Percentiles rank a stretch among this genome's conserved stretches.
Evolutionary conservation across 495 filamentous ascomycete species (phyloP).

Genomic region (Evansstolkia leycettana): DNA sequence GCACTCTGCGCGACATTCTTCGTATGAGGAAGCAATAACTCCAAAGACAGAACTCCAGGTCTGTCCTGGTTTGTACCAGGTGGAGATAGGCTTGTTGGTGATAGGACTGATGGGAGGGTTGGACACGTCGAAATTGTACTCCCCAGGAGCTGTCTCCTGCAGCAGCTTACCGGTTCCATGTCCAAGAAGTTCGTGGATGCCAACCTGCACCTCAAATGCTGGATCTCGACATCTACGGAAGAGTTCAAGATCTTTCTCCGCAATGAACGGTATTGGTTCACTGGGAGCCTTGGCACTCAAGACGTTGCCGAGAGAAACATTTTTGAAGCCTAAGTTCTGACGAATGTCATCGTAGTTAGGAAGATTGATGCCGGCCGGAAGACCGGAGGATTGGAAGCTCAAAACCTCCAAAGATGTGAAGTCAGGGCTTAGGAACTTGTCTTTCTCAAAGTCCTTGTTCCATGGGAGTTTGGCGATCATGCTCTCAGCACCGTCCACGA

Average conservation of each 20-base stretch:
- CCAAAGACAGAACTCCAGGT: conserved; percentile 93
- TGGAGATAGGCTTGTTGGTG: conserved; percentile 60
- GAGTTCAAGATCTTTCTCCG: conserved; percentile 56
- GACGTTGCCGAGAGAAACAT: conserved; percentile 86
- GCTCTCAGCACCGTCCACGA: conserved; percentile 67
- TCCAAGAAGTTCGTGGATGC: conserved; percentile 88
- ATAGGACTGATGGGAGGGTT: conserved; percentile 75
- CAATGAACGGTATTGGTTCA: conserved; percentile 83
- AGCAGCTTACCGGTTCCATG: conserved; percentile 94
- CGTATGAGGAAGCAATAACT: conserved; percentile 71
- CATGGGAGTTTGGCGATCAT: conserved; percentile 87
- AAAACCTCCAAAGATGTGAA: conserved; percentile 80
- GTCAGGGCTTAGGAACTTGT: conserved; percentile 85
- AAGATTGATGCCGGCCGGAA: conserved; percentile 68
- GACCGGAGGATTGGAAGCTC: conserved; percentile 65
- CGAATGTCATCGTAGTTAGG: conserved; percentile 94
- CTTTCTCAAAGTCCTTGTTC: conserved; percentile 83
- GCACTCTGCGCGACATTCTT: conserved; percentile 74
- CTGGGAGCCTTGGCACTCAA: conserved; percentile 79
- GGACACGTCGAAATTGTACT: conserved; percentile 74
- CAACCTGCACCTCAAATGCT: conserved; percentile 91
- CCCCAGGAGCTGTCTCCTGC: conserved; percentile 69
- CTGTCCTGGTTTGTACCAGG: conserved; percentile 87
- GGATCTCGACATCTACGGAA: conserved; percentile 70
- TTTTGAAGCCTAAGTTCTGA: conserved; percentile 94